phyloP scores from a whole-genome alignment of 768 basidiomycete genomes.

The Rhizopogon salebrosus region DNA sequence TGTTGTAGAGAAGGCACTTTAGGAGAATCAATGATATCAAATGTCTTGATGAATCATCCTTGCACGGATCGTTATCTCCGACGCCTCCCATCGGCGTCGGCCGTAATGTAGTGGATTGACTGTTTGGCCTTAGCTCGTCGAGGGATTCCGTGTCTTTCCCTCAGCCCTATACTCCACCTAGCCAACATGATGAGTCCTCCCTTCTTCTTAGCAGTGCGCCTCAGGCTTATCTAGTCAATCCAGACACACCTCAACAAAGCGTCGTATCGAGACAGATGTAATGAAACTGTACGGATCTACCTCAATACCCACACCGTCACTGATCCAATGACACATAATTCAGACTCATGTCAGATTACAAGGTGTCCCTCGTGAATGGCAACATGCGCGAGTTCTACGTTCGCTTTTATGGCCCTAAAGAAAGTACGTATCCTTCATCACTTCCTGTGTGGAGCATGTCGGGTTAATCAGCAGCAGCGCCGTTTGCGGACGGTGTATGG shows the following conservation, averaged over 20 bases:
- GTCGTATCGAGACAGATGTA: conserved; percentile 97
- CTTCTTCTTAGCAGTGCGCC: conserved; percentile 14
- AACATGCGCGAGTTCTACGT: conserved; percentile 99
- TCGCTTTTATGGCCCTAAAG: conserved; percentile 86
- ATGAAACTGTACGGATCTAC: conserved; percentile 82
- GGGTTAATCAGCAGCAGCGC: conserved; percentile 48
- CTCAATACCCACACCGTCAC: not conserved
- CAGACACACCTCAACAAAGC: conserved; percentile 76
- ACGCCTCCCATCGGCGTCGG: conserved; percentile 3
- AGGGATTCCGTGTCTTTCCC: conserved; percentile 5
- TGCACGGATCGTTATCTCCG: conserved; percentile 16
- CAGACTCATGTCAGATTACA: conserved; percentile 98
- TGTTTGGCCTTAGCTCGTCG: conserved; percentile 7
- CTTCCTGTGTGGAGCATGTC: conserved; percentile 2
- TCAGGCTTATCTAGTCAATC: conserved; percentile 23
- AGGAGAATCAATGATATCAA: not conserved
- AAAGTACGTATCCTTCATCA: conserved; percentile 59
- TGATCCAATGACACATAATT: conserved; percentile 8
- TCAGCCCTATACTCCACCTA: conserved; percentile 7
- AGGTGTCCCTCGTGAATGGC: conserved; percentile 95
- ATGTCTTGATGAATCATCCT: conserved; percentile 2
- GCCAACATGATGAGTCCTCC: conserved; percentile 57
- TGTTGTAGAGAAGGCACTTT: conserved; percentile 12
- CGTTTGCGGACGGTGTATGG: conserved; percentile 97
- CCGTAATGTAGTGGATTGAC: not conserved